Evolutionary conservation across 202 grass and related monocot species (phyloP).

Genomic region (Schoenoplectus triqueter): DNA sequence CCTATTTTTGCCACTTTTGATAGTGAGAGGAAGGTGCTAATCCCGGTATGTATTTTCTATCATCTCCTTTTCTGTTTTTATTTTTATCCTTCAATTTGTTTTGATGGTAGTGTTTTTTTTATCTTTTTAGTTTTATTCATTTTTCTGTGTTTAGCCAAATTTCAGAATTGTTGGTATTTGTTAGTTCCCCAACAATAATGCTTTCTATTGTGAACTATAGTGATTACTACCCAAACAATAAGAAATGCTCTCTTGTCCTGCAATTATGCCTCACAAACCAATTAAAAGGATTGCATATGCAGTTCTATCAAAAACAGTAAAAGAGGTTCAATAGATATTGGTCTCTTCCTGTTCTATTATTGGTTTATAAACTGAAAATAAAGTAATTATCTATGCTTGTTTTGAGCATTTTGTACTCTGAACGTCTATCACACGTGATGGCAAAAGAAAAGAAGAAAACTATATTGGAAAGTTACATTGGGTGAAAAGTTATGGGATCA

Average conservation of each 20-base stretch:
- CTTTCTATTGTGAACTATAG: not conserved
- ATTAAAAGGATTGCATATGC: not conserved
- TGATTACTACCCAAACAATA: not conserved
- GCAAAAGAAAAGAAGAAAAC: not conserved
- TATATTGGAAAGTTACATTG: not conserved
- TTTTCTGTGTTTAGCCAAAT: not conserved
- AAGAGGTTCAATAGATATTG: not conserved
- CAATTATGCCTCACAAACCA: not conserved
- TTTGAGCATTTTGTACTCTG: not conserved
- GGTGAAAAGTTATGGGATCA: not conserved
- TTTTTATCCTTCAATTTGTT: not conserved
- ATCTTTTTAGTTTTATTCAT: not conserved
- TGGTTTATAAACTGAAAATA: not conserved
- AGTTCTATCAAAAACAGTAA: not conserved
- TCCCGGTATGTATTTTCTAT: slow-evolving; percentile 58
- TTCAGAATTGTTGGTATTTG: slow-evolving; percentile 18
- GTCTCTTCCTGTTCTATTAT: slow-evolving; percentile 16
- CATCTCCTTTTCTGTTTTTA: slow-evolving; percentile 17
- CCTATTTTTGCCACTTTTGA: slow-evolving; percentile 62
- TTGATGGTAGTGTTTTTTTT: not conserved
- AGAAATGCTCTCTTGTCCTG: not conserved
- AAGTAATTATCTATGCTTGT: not conserved
- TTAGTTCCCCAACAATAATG: not conserved
- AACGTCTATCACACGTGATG: not conserved
- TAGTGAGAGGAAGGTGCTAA: slow-evolving; percentile 60